These are phyloP conservation scores for Sarcodon aspratus DNA, from an alignment of 768 basidiomycete species.

Conservation along the genomic window DNA sequence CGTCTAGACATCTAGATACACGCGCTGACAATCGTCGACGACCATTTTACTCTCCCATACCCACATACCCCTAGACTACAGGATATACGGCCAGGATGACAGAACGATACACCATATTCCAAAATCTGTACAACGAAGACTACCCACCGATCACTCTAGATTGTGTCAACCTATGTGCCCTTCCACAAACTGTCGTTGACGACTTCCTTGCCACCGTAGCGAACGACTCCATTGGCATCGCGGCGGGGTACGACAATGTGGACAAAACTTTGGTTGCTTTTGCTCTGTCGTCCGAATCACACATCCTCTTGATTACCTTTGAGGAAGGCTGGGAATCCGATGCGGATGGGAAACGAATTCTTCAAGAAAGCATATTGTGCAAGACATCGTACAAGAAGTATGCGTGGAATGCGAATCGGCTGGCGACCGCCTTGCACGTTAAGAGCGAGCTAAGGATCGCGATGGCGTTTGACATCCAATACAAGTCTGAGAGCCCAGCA, in stretches of 20 bases:
- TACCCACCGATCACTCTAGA: too few relatives aligned
- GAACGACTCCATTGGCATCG: neutral
- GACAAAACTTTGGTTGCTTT: neutral
- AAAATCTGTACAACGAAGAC: too few relatives aligned
- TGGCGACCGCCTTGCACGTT: neutral
- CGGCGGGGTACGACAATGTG: neutral
- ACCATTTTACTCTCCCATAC: too few relatives aligned
- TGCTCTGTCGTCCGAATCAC: neutral
- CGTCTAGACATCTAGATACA: too few relatives aligned
- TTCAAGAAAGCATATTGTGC: neutral
- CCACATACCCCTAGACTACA: too few relatives aligned
- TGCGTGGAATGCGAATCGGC: neutral
- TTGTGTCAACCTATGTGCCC: too few relatives aligned
- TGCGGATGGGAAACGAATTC: neutral
- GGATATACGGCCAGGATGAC: too few relatives aligned
- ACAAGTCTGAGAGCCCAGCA: neutral
- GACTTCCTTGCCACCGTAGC: neutral
- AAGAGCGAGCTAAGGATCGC: constrained; percentile 4
- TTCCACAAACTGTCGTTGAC: too few relatives aligned
- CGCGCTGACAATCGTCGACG: too few relatives aligned
- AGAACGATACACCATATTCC: too few relatives aligned
- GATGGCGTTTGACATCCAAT: constrained; percentile 6
- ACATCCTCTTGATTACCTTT: neutral
- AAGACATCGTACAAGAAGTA: neutral
- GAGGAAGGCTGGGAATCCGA: neutral